Evolutionary conservation across 2,329 filamentous ascomycete species (phyloP), one percentile per base, ranked within the genome.

Genomic region (Verticillium nubilum): DNA sequence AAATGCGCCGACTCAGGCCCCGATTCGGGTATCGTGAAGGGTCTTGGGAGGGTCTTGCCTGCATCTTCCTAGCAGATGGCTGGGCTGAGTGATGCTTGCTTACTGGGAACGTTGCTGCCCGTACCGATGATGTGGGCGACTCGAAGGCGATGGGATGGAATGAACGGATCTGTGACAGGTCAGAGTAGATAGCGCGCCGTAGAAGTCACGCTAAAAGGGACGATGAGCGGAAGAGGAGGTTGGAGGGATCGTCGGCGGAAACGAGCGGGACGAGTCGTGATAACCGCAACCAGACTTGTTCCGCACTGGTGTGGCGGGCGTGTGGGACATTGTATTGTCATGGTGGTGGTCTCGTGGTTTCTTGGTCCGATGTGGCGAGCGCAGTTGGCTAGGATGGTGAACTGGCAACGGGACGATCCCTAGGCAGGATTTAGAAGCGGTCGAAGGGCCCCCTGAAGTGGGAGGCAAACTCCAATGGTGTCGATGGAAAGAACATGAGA

Each of bases 181-280:
- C n/a, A n/a, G n/a, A 42, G 42, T 19, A 23, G 42, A 31, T 50
- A 23, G 19, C 19, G 19, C 42, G 3, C 42, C 19, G n/a, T 23
- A 50, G 19, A n/a, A 50, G 42, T 19, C n/a, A 12, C 42, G 25
- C 19, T 50, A 47, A 23, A 50, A 31, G 5, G 29, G 19, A 50
- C 42, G 52, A 53, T 28, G 27, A 13, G 52, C 52, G 25, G 25
- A 53, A 12, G 12, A 26, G 25, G 25, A 28, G 52, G 42, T 50
- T 50, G 42, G 42, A 50, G 35, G 53, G 62, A 64, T 62, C 59
- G 59, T 26, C 61, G 58, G 54, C 59, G 62, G 57, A 59, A 60
- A 60, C 54, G 53, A 61, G 54, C 37, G 56, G 58, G 60, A 60
- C 60, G 54, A 59, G 25, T 53, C 52, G 25, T 53, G 42, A 50